phyloP scores from a whole-genome alignment of 2,329 filamentous ascomycete genomes.

The Cordyceps cateniannulata region DNA sequence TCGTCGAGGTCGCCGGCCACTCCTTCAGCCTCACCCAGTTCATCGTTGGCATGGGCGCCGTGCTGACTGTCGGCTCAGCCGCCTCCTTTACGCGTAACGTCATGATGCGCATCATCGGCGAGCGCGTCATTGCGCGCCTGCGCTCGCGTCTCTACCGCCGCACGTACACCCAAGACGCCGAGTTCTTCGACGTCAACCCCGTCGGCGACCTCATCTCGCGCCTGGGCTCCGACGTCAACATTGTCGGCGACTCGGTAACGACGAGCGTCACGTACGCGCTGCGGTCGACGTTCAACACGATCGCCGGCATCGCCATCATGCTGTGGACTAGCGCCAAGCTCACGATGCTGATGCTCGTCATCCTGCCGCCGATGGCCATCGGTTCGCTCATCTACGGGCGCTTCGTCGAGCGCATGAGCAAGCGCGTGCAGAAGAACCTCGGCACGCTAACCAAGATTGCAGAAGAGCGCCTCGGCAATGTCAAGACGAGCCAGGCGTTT shows the following conservation, averaged over 20 bases:
- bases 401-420: conserved; percentile 79
- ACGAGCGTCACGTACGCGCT: conserved; percentile 95
- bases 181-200: conserved; percentile 97
- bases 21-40: conserved; percentile 82
- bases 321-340: conserved; percentile 89
- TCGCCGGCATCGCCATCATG: conserved; percentile 87
- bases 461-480: conserved; percentile 94
- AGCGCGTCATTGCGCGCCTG: conserved; percentile 85
- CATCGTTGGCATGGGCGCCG: conserved; percentile 68
- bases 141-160: conserved; percentile 87
- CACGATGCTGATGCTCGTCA: conserved; percentile 75
- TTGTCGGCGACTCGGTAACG: conserved; percentile 97
- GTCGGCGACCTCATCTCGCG: conserved; percentile 95
- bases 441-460: conserved; percentile 94
- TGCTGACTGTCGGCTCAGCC: conserved; percentile 76
- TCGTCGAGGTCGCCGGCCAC: conserved; percentile 65
- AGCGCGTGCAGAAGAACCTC: conserved; percentile 88
- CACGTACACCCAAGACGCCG: conserved; percentile 92
- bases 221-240: conserved; percentile 90
- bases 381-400: conserved; percentile 89
- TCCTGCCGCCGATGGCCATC: conserved; percentile 85
- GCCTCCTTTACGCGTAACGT: conserved; percentile 95
- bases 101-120: conserved; percentile 87
- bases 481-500: conserved; percentile 94
- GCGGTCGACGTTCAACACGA: conserved; percentile 80